A percentile compares a stretch with the other conserved stretches of the same genome.
phyloP scores from a whole-genome alignment of 116 monocot species.

The Zostera marina region DNA sequence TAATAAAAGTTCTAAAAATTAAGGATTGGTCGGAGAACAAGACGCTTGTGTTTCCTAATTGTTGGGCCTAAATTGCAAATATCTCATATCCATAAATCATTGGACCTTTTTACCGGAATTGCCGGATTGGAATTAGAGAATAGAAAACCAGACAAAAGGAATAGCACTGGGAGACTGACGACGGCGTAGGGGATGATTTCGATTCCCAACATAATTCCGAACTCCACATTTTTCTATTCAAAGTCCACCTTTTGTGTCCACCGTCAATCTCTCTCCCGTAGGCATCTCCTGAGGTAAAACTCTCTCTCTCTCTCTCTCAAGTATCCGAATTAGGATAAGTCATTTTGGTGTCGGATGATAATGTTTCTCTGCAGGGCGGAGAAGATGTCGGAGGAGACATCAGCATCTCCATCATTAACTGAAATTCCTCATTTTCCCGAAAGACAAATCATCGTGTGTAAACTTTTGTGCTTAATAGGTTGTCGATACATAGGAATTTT shows the following conservation, averaged over 20 bases:
- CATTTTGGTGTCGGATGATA: no score
- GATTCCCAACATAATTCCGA: neutral
- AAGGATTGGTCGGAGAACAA: no score
- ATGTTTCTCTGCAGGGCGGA: conserved; percentile 18
- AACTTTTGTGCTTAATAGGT: neutral
- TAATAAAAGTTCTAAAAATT: no score
- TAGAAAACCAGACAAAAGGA: no score
- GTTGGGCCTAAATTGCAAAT: no score
- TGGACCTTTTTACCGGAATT: no score
- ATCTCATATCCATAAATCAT: no score
- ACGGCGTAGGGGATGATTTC: neutral
- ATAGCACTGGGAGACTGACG: neutral
- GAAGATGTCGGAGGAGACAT: conserved; percentile 33
- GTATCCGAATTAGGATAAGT: neutral
- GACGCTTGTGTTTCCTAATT: no score
- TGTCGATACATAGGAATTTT: neutral
- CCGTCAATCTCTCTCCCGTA: neutral
- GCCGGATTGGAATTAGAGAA: no score
- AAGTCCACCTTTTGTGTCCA: neutral
- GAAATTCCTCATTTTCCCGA: conserved; percentile 33
- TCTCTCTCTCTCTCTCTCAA: neutral
- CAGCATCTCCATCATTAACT: neutral
- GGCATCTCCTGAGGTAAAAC: neutral
- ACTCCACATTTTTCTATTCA: neutral
- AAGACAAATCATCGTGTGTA: conserved; percentile 34